phyloP scores from a whole-genome alignment of 202 grass and related monocot species.

The Panicum hallii region DNA sequence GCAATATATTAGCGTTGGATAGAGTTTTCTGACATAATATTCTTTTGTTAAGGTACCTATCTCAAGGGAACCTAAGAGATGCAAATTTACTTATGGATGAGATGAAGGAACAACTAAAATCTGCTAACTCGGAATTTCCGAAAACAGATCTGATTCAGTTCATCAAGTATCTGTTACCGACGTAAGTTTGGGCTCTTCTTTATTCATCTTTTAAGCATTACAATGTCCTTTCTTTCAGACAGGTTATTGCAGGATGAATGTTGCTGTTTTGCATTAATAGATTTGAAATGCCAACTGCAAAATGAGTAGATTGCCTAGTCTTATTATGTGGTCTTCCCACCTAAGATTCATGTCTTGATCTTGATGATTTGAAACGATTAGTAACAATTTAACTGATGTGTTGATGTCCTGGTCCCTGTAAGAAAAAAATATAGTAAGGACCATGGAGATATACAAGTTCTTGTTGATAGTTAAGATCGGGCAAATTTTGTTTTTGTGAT shows the following conservation, averaged over 20 bases:
- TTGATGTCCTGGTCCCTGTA: neutral
- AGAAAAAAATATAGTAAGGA: neutral
- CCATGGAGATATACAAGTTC: neutral
- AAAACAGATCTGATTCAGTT: slow-evolving; percentile 82
- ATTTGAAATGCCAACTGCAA: slow-evolving; percentile 14
- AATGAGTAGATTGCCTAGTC: slow-evolving; percentile 9
- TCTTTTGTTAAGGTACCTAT: slow-evolving; percentile 75
- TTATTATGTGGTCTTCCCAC: neutral
- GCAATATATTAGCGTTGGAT: neutral
- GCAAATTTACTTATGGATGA: slow-evolving; percentile 95
- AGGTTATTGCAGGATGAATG: slow-evolving; percentile 26
- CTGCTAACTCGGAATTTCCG: slow-evolving; percentile 69
- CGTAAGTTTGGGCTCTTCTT: slow-evolving; percentile 65
- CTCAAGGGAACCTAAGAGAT: slow-evolving; percentile 93
- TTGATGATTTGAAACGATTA: slow-evolving; percentile 16
- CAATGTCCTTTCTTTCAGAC: slow-evolving; percentile 42
- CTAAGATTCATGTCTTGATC: slow-evolving; percentile 16
- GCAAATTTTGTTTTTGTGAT: slow-evolving; percentile 14
- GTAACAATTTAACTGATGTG: neutral
- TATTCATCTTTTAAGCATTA: slow-evolving; percentile 53
- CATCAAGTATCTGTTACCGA: slow-evolving; percentile 84
- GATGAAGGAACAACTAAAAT: slow-evolving; percentile 75
- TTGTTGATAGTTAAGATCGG: neutral
- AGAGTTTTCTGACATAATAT: slow-evolving; percentile 43
- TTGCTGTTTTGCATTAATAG: slow-evolving; percentile 23